phyloP scores from a whole-genome alignment of 148 eudicot species.

The Rhododendron molle region DNA sequence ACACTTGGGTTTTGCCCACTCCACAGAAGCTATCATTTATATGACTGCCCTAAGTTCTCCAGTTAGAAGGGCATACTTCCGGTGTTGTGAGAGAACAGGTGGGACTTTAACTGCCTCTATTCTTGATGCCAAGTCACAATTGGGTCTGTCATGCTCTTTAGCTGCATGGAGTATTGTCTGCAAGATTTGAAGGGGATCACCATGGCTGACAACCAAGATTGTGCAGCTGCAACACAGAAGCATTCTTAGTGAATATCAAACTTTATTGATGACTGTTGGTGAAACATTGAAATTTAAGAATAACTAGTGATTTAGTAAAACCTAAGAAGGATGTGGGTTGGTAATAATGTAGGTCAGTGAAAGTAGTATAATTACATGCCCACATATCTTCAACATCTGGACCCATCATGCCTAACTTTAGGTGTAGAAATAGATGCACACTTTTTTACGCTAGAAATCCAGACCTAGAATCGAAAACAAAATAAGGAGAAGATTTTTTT shows the following conservation, averaged over 20 bases:
- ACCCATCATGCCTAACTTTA: neutral
- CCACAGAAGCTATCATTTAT: slow-evolving; percentile 19
- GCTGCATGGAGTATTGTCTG: slow-evolving; percentile 72
- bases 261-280: neutral
- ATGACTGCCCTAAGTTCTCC: slow-evolving; percentile 69
- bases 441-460: neutral
- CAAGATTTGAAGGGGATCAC: slow-evolving; percentile 89
- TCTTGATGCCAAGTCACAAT: slow-evolving; percentile 34
- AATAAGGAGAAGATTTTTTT: slow-evolving; percentile 25
- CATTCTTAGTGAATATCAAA: neutral
- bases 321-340: neutral
- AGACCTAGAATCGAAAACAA: neutral
- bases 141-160: slow-evolving; percentile 23
- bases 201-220: slow-evolving; percentile 85
- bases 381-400: too few species aligned
- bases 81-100: slow-evolving; percentile 62
- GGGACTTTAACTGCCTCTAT: slow-evolving; percentile 52
- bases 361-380: neutral
- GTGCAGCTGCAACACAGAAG: slow-evolving; percentile 50
- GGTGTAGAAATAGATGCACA: neutral
- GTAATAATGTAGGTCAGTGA: neutral
- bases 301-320: neutral
- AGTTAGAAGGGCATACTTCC: slow-evolving; percentile 60
- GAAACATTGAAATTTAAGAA: neutral
- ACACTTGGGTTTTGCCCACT: neutral